Conservation (phyloP, 805 yeast species). For the Candida saitoana region DNA sequence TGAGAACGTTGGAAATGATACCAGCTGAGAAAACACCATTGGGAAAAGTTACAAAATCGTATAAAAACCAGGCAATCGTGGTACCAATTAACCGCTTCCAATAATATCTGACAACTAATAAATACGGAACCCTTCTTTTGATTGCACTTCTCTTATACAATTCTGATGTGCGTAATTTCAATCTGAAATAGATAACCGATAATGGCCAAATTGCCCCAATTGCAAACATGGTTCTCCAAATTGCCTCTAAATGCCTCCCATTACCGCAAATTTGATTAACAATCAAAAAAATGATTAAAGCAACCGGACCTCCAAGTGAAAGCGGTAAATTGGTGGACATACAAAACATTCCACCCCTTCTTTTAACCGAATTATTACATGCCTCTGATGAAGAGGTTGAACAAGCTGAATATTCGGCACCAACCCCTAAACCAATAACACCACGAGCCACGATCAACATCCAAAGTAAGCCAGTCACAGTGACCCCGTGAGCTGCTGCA, state of each 20-base stretch:
- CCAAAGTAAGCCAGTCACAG: conserved; percentile 67
- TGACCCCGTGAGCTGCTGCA: conserved; percentile 63
- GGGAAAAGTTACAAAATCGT: conserved; percentile 78
- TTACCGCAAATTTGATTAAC: conserved; percentile 52
- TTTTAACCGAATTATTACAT: conserved; percentile 60
- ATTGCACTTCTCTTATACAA: conserved; percentile 64
- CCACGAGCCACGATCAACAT: conserved; percentile 73
- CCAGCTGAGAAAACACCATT: conserved; percentile 64
- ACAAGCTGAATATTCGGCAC: conserved; percentile 72
- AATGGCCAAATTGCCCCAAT: conserved; percentile 65
- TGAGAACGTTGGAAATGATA: conserved; percentile 52
- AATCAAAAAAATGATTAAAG: conserved; percentile 61
- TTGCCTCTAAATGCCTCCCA: conserved; percentile 40
- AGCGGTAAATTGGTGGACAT: conserved; percentile 71
- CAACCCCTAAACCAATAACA: conserved; percentile 72
- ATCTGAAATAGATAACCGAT: conserved; percentile 66
- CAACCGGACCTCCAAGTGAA: conserved; percentile 77
- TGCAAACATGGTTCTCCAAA: conserved; percentile 71
- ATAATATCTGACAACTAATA: conserved; percentile 58
- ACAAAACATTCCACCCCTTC: conserved; percentile 63
- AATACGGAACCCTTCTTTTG: conserved; percentile 48
- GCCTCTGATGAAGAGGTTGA: conserved; percentile 70
- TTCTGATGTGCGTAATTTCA: conserved; percentile 62
- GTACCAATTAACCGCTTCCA: conserved; percentile 69
- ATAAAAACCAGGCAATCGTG: conserved; percentile 73